phyloP scores from a whole-genome alignment of 345 rosid species.

The Heritiera fomes region DNA sequence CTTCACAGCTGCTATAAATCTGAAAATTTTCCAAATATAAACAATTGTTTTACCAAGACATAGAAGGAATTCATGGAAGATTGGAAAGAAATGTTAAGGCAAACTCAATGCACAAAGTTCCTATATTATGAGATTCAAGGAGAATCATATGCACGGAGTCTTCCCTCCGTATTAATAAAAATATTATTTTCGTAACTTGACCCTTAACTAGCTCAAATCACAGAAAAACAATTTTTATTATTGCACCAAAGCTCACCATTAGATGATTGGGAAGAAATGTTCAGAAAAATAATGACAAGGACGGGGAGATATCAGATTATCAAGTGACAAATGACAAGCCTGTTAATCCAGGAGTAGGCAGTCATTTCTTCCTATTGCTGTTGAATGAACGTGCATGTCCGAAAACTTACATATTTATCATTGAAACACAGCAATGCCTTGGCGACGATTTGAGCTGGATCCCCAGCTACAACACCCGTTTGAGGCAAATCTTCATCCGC shows the following conservation, averaged over 20 bases:
- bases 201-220: no score
- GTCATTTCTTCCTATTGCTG: not conserved
- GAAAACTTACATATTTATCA: slow-evolving; percentile 51
- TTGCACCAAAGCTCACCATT: no score
- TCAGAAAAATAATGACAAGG: not conserved
- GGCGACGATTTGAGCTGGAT: slow-evolving; percentile 58
- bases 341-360: not conserved
- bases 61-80: not conserved
- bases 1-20: slow-evolving; percentile 73
- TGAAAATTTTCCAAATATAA: slow-evolving; percentile 25
- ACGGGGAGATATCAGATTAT: not conserved
- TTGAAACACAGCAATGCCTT: slow-evolving; percentile 80
- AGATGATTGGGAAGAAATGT: not conserved
- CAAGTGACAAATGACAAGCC: not conserved
- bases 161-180: no score
- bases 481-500: slow-evolving; percentile 37
- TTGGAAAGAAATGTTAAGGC: not conserved
- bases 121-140: no score
- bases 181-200: no score
- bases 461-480: slow-evolving; percentile 26
- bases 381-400: not conserved
- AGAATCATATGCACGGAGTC: no score
- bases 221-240: no score
- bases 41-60: not conserved
- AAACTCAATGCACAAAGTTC: no score